Evolutionary conservation across 2,329 filamentous ascomycete genomes (phyloP).

Genomic region (Colletotrichum higginsianum): DNA sequence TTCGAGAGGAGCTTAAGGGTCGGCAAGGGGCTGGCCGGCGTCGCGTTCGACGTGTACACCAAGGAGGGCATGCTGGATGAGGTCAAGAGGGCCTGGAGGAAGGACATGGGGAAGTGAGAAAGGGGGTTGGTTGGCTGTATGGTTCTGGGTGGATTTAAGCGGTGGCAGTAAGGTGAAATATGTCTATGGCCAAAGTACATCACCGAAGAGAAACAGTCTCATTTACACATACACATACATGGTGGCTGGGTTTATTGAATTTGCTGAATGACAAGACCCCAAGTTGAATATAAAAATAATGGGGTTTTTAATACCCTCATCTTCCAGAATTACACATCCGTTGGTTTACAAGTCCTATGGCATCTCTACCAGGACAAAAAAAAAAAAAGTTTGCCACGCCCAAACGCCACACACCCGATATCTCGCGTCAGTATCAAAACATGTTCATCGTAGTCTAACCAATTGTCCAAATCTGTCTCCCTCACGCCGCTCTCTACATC

Average conservation of each 20-base stretch:
- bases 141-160: neutral
- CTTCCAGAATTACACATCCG: no score
- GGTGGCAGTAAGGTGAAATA: neutral
- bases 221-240: no score
- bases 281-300: neutral
- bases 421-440: conserved; percentile 14
- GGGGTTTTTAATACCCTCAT: no score
- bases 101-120: conserved; percentile 41
- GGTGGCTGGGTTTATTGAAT: no score
- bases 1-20: conserved; percentile 45
- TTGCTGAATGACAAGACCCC: no score
- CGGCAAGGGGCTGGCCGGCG: conserved; percentile 45
- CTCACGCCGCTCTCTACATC: conserved; percentile 17
- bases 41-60: conserved; percentile 45
- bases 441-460: neutral
- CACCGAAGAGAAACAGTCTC: no score
- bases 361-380: conserved; percentile 12
- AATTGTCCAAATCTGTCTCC: neutral
- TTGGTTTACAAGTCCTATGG: conserved; percentile 12
- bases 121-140: neutral
- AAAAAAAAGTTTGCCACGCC: conserved; percentile 5
- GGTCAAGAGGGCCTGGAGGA: conserved; percentile 45
- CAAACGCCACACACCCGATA: conserved; percentile 7
- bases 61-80: conserved; percentile 43
- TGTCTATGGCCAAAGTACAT: no score